Base-by-base conservation (phyloP, 495 filamentous ascomycete species). In the Penicillium paradoxum region DNA sequence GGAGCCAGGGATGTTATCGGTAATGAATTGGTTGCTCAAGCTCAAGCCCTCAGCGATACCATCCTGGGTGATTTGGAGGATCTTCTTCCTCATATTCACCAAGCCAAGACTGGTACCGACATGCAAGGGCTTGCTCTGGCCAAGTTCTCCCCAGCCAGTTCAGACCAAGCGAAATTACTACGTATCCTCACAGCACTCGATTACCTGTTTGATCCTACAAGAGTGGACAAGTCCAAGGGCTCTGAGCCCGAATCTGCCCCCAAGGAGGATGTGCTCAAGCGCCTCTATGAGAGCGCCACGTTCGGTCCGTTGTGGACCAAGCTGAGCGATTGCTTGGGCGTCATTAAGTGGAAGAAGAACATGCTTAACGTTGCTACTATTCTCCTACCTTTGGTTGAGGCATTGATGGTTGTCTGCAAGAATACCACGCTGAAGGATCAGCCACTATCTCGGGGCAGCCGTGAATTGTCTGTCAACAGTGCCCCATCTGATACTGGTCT, bases 371-470 rank as follows among this genome's bases (percentile, higher is more conserved):
- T 97, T 46, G 93, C 93, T 34, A 96, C 91, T 9, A 96, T 97
- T 54, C 81, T 99, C 22, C 76, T 97, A 27, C 95, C 93, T 21
- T 73, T 97, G 27, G 95, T 97, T 47, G 93, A 99, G 66, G 87
- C 90, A 21, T 76, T 99, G 57, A 97, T 99, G 95, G 95, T 99
- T 45, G 91, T 97, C 32, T 97, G 95, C 80, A 97, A 97, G 75
- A 96, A 97, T 68, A 88, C 84, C 14, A 89, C 90, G 2, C 71
- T 92, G 34, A 90, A 95, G 60, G 83, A 85, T 44, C 79, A 85
- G 49, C 69, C 80, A 2, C 55, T 79, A 14, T 72, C 77, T 51
- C 83, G 84, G 21, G 63, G 71, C 36, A 75, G 71, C 58, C 87
- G 87, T 64, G 86, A 92, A 45, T 74, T 91, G 60, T 80, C 85